These are phyloP conservation scores for Jaltomata sinuosa DNA, from an alignment of 257 asterid species.

Conservation along the genomic window DNA sequence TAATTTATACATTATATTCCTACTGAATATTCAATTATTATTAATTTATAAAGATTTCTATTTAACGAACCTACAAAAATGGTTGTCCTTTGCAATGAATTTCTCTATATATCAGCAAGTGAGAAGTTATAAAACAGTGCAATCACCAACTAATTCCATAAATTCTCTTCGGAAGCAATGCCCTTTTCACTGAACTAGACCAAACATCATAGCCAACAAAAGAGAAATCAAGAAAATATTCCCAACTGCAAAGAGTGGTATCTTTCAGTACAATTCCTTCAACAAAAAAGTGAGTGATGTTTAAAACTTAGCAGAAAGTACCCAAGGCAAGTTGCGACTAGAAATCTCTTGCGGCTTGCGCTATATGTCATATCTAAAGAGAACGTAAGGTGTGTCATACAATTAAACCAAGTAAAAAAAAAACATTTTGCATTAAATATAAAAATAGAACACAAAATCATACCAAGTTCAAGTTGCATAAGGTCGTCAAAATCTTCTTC, in stretches of 20 bases:
- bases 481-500: background rate
- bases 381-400: background rate
- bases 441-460: background rate
- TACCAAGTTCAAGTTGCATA: background rate
- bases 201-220: slow-evolving; percentile 21
- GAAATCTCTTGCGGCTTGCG: background rate
- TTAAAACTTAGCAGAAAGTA: background rate
- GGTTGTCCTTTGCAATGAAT: no score
- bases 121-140: background rate
- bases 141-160: slow-evolving; percentile 36
- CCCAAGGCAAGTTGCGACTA: background rate
- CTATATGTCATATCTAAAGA: background rate
- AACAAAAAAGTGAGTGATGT: background rate
- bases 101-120: no score
- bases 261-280: background rate
- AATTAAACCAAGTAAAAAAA: background rate
- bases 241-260: background rate
- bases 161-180: slow-evolving; percentile 54
- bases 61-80: no score
- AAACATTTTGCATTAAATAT: background rate
- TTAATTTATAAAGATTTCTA: no score
- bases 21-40: no score
- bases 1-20: no score
- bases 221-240: slow-evolving; percentile 23
- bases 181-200: slow-evolving; percentile 41